Evolutionary conservation across 2,329 filamentous ascomycete genomes (phyloP), one percentile per base, ranked within the genome.

Genomic region (Coleophoma crateriformis): DNA sequence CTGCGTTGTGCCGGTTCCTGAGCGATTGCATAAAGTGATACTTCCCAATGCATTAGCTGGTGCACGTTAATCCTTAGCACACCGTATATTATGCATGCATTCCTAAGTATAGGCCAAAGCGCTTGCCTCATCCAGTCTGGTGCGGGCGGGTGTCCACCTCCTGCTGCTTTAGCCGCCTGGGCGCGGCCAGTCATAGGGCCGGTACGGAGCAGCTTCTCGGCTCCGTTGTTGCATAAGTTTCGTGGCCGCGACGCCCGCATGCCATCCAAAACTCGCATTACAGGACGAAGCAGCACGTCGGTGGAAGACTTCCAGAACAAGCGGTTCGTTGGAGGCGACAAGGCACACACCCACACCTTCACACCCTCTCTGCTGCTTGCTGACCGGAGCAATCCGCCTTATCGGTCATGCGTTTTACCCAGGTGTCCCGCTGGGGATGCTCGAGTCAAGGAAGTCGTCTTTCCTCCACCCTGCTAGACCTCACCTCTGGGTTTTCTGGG

Each of bases 301-400:
- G 57, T 55, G 15, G 45, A 42, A 15, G 20, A 54, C 45, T 59
- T 59, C 57, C 55, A 58, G 55, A 59, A 57, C 38, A 27, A 57
- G 54, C 39, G 17, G 45, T 20, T 33, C 43, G 44, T 38, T 27
- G 37, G 19, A 27, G 20, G 27, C 27, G 27, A 27, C 27, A 3
- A 27, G 27, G 27, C 27, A 27, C 5, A 27, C 27, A 27, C 27
- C 27, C 27, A 27, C 8, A 27, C 27, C 3, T 19, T 3, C 27
- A 2, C 27, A 27, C 6, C 6, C 27, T 10, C 6, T 27, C 6
- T 27, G 3, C 27, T 19, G 27, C 27, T 27, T 7, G 14, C 35
- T 38, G 14, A 7, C 14, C 34, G 39, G 41, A 34, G 41, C 22
- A 35, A 33, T 10, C 37, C 41, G 48, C 40, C 48, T 47, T 47